Evolutionary conservation across 2,329 filamentous ascomycete genomes (phyloP), one percentile per base, ranked within the genome.

Genomic region (Pestalotiopsis sp.): DNA sequence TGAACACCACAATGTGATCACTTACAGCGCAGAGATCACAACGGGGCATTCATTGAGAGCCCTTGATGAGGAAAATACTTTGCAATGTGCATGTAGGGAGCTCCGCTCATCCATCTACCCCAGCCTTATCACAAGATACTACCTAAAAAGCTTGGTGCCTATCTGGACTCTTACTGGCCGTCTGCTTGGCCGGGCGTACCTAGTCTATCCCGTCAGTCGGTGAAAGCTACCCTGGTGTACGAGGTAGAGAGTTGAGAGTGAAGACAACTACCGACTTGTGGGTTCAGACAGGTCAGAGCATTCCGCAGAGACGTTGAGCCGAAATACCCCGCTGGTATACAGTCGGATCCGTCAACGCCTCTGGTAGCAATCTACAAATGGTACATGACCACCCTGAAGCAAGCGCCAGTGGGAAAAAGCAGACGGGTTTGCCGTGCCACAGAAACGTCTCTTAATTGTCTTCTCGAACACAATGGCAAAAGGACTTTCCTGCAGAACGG

Each of bases 181-280:
- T 23, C 27, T 20, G 23, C 20, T 20, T 36, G 39, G 56, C 66
- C n/a, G 49, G 58, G 66, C n/a, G 23, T 67, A 56, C 66, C 66
- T 63, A 41, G 66, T 52, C 41, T 20, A n/a, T 63, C 58, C 59
- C 38, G 27, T 63, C 66, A 56, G 66, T 67, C 66, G 66, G 66
- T 67, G 66, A 39, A 57, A n/a, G 41, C 39, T 63, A 61, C 45
- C 45, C 66, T 63, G 23, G 23, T 23, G 23, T 23, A 23, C 23
- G 23, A 23, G 23, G 66, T 59, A 56, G 66, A 39, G 36, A n/a
- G 23, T 25, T 63, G 59, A 39, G 31, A 41, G 27, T 39, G 27
- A n/a, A 59, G 31, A 39, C 59, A 62, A 62, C 59, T 62, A 62
- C 59, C 59, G 59, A 39, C 31, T 62, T 17, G 27, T 36, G 11